Conservation (phyloP, 306 rosid genomes). For the Glycine soja region DNA sequence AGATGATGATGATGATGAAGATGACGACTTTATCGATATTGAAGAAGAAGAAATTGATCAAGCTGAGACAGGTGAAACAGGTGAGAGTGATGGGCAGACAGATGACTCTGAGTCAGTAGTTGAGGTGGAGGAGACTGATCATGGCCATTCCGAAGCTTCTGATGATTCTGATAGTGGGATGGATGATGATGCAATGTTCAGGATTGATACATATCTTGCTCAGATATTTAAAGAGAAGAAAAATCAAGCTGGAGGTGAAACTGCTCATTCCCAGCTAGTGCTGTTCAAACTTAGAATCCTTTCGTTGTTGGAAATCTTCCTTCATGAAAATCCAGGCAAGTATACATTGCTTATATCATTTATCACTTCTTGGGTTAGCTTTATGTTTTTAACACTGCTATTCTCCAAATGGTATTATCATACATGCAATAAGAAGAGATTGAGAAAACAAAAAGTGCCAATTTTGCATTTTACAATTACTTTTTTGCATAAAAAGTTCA, state of each 20-base stretch:
- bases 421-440: background rate
- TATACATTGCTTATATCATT: constrained; percentile 7
- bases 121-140: constrained; percentile 61
- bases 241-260: constrained; percentile 80
- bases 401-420: background rate
- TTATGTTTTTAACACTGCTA: constrained; percentile 9
- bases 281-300: constrained; percentile 91
- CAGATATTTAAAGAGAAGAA: constrained; percentile 82
- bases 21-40: constrained; percentile 75
- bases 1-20: constrained; percentile 59
- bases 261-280: constrained; percentile 90
- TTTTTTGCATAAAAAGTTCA: background rate
- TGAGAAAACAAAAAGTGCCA: background rate
- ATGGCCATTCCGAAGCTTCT: constrained; percentile 64
- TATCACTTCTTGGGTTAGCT: constrained; percentile 8
- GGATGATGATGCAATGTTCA: constrained; percentile 99
- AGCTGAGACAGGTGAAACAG: constrained; percentile 80
- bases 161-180: constrained; percentile 95
- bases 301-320: constrained; percentile 89
- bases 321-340: constrained; percentile 92
- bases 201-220: constrained; percentile 86
- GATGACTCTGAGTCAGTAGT: constrained; percentile 82
- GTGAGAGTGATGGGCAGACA: constrained; percentile 82
- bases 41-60: constrained; percentile 81
- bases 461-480: background rate